These are phyloP conservation scores for Fusarium decemcellulare DNA, from an alignment of 2,329 filamentous ascomycete genomes.

Conservation along the genomic window DNA sequence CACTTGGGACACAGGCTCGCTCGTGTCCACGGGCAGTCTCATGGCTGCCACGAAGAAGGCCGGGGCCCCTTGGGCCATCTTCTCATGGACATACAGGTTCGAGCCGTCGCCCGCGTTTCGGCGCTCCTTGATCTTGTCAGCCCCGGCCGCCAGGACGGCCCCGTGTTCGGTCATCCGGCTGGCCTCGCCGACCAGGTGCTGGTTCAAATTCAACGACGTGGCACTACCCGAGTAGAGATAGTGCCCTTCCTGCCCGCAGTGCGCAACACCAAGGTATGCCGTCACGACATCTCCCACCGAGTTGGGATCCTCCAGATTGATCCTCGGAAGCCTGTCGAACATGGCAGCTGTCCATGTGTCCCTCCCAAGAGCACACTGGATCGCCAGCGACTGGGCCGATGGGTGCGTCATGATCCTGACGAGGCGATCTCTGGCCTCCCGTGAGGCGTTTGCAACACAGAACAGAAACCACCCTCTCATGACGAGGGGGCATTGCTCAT, in stretches of 20 bases:
- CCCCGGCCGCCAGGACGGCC: too few species aligned
- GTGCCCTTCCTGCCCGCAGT: too few species aligned
- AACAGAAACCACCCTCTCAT: background rate
- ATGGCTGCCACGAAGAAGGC: background rate
- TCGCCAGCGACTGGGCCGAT: background rate
- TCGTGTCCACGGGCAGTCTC: background rate
- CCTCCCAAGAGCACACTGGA: background rate
- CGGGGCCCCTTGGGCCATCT: too few species aligned
- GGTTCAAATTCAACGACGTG: too few species aligned
- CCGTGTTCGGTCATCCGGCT: too few species aligned
- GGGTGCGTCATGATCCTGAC: background rate
- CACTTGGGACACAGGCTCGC: too few species aligned
- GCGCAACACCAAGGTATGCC: background rate
- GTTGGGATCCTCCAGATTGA: background rate
- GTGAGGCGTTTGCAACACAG: background rate
- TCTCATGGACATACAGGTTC: too few species aligned
- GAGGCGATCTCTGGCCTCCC: background rate
- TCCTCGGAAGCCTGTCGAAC: background rate
- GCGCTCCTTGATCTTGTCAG: too few species aligned
- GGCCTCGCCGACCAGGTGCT: too few species aligned
- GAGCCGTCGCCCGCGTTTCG: too few species aligned
- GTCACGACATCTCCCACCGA: background rate
- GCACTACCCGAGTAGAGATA: too few species aligned
- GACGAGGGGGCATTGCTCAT: background rate
- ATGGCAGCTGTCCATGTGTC: background rate